Evolutionary conservation across 2,329 filamentous ascomycete species (phyloP), one percentile per base, ranked within the genome.

Genomic region (Botrytis deweyae): DNA sequence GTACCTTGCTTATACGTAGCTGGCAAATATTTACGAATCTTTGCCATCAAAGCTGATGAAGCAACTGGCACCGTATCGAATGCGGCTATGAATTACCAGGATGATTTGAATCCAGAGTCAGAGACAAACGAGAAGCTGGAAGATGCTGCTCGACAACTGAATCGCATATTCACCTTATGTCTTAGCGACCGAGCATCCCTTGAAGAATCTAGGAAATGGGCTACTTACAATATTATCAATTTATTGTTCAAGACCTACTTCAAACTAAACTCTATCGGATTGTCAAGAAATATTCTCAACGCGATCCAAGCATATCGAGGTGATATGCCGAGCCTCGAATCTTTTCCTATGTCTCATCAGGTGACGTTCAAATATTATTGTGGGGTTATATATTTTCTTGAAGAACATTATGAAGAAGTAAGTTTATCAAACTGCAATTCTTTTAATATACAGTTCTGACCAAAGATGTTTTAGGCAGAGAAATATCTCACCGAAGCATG

Each of bases 221-320:
- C 94, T 10, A 93, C 97, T 66, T 99, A 99, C 85, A 95, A 94
- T 82, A 91, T 95, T 77, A 94, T 95, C 80, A 98, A 97, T 81
- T 88, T 99, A 12, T 87, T 98, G 22, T 99, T 99, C 89, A 98
- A 98, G 84, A 98, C 95, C 1, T 98, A 98, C 83, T 99, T 99
- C 86, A 97, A 93, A 85, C 86, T 98, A 76, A 97, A 97, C 83
- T 93, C 92, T 49, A 92, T 97, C 73, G 91, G 90, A n/a, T 86
- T 98, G 33, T 97, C 92, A 29, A 94, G 96, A 81, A 98, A 96
- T 77, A 91, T 98, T 68, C 86, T 99, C 65, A 93, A 92, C 77
- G 94, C 94, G 0, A 87, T 99, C 66, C 88, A 91, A 65, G 95
- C 94, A 20, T 91, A 92, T 72, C 86, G 86, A 75, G 88, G 89